Evolutionary conservation across 1,284 basidiomycete species (phyloP).

Genomic region (Pisolithus thermaeus): DNA sequence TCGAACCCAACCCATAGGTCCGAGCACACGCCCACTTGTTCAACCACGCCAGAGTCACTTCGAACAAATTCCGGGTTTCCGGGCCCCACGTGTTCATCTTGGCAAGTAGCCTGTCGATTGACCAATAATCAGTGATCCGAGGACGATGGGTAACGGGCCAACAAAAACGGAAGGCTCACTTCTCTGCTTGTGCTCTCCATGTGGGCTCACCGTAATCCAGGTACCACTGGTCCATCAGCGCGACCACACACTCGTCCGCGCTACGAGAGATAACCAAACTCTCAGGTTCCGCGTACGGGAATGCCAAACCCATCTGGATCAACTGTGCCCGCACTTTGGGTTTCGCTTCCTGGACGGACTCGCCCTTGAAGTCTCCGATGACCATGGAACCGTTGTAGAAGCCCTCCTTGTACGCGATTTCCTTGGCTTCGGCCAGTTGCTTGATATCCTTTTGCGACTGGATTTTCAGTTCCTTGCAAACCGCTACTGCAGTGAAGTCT

Average conservation of each 20-base stretch:
- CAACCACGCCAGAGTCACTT: conserved; percentile 91
- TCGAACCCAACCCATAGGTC: conserved; percentile 94
- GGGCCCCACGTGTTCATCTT: conserved; percentile 87
- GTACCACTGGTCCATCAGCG: conserved; percentile 99
- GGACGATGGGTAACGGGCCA: not conserved
- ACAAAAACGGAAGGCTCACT: conserved; percentile 41
- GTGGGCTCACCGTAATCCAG: conserved; percentile 91
- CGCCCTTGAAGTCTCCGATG: conserved; percentile 84
- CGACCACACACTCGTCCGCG: conserved; percentile 95
- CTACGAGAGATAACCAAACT: conserved; percentile 86
- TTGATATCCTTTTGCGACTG: conserved; percentile 93
- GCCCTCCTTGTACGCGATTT: conserved; percentile 97
- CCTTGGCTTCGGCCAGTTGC: conserved; percentile 94
- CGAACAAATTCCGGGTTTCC: conserved; percentile 91
- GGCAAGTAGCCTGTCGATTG: conserved; percentile 56
- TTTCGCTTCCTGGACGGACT: conserved; percentile 88
- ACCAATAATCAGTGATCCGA: not conserved
- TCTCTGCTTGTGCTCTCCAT: conserved; percentile 86
- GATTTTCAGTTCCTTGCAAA: conserved; percentile 91
- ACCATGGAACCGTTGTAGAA: conserved; percentile 93
- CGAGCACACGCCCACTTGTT: conserved; percentile 99
- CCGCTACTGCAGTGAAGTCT: conserved; percentile 83
- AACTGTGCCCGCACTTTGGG: conserved; percentile 81
- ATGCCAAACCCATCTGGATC: conserved; percentile 75
- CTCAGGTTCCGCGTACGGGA: conserved; percentile 96